These are phyloP conservation scores for Globisporangium echinulatum DNA, from an alignment of 352 stramenopile species.

Conservation along the genomic window DNA sequence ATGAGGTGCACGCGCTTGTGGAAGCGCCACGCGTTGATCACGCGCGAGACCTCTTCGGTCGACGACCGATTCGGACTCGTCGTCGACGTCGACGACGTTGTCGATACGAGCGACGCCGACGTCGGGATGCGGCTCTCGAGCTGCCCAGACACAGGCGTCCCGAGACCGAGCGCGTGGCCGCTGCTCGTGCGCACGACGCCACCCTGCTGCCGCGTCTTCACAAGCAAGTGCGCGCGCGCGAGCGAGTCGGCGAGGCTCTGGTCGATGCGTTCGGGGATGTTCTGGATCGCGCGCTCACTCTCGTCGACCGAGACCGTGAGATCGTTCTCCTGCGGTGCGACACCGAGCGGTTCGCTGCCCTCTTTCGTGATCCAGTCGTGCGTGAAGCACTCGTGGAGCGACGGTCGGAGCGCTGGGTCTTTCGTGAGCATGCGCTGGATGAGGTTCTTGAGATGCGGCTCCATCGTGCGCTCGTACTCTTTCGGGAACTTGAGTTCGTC, in stretches of 20 bases:
- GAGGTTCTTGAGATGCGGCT: constrained; percentile 88
- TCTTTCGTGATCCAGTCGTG: constrained; percentile 93
- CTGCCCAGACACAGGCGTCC: constrained; percentile 29
- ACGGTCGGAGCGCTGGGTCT: constrained; percentile 73
- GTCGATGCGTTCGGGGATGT: constrained; percentile 84
- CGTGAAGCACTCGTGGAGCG: constrained; percentile 76
- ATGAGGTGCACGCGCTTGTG: constrained; percentile 86
- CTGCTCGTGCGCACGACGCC: constrained; percentile 44
- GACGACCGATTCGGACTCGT: constrained; percentile 55
- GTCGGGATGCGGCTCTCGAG: constrained; percentile 45
- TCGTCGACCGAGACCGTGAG: constrained; percentile 80
- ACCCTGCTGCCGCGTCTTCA: constrained; percentile 65
- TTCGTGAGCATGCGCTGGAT: constrained; percentile 90
- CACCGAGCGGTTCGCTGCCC: constrained; percentile 75
- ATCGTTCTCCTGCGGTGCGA: constrained; percentile 42
- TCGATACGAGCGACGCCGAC: constrained; percentile 28
- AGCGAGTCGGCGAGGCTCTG: constrained; percentile 66
- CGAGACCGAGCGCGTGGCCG: constrained; percentile 27
- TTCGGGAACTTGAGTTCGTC: constrained; percentile 84
- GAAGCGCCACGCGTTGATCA: constrained; percentile 80
- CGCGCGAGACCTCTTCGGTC: constrained; percentile 62
- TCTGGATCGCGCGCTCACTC: constrained; percentile 79
- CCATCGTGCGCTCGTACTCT: constrained; percentile 63
- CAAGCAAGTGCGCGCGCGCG: constrained; percentile 63
- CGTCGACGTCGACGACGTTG: constrained; percentile 20